Conservation (phyloP, 208 protist genomes). For the Trypanosomatidae sp. region DNA sequence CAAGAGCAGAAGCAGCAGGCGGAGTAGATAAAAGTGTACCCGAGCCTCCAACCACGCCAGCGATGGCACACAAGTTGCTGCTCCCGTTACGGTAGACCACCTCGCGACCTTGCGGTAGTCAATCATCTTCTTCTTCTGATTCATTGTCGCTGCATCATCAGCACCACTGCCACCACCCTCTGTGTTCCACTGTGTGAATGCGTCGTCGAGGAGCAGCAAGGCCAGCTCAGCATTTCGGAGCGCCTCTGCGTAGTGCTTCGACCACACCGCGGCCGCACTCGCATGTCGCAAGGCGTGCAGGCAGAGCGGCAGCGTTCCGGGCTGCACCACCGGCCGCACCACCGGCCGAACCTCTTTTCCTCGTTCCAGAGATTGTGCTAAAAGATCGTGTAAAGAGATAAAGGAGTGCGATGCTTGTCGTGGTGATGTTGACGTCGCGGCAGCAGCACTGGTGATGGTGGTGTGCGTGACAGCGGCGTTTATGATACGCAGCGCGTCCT, state of each 20-base stretch:
- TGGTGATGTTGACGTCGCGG: slow-evolving; percentile 1
- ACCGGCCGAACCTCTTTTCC: not conserved
- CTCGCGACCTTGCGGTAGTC: too few relatives aligned
- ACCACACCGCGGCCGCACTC: slow-evolving; percentile 14
- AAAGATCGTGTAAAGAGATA: not conserved
- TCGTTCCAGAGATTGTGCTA: too few relatives aligned
- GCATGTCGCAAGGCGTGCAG: slow-evolving; percentile 20
- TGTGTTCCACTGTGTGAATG: too few relatives aligned
- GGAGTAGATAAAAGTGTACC: too few relatives aligned
- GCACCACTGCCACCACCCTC: too few relatives aligned
- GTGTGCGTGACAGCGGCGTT: not conserved
- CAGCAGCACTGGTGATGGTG: not conserved
- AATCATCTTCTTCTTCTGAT: too few relatives aligned
- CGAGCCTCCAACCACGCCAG: too few relatives aligned
- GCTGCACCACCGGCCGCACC: not conserved
- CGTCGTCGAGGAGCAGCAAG: slow-evolving; percentile 11
- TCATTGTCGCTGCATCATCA: too few relatives aligned
- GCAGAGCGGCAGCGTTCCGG: slow-evolving; percentile 18
- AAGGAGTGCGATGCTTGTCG: slow-evolving; percentile 5
- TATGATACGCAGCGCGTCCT: slow-evolving; percentile 8
- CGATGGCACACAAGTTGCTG: too few relatives aligned
- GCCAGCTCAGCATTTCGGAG: slow-evolving; percentile 11
- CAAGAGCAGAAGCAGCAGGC: too few relatives aligned
- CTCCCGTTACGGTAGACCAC: too few relatives aligned
- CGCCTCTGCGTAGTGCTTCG: slow-evolving; percentile 17